Evolutionary conservation across 805 yeast species (phyloP), one percentile per base, ranked within the genome.

Genomic region (Saccharomycopsis fibuligera): DNA sequence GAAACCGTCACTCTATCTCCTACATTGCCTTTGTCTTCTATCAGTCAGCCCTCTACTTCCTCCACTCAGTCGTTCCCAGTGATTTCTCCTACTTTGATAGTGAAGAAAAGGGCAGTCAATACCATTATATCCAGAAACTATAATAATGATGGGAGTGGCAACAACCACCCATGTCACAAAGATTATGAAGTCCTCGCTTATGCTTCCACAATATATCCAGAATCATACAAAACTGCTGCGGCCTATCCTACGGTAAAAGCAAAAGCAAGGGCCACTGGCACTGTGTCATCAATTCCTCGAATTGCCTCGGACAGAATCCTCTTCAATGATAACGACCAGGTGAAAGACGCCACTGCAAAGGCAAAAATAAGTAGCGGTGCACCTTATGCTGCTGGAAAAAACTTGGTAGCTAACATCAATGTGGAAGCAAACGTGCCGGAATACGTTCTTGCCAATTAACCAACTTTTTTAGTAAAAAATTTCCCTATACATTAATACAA

Each of bases 11-110:
- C 17, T 8, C 37, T 17, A 12, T 8, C 37, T 33, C 37, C 14
- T 6, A n/a, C 14, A 17, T 33, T n/a, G 6, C 37, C 37, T 33
- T 17, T n/a, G n/a, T n/a, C n/a, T n/a, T n/a, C n/a, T n/a, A n/a
- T n/a, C n/a, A n/a, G n/a, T n/a, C n/a, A n/a, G n/a, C n/a, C 6
- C 19, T 9, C 37, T 17, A 27, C 33, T 12, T 16, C 30, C 19
- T 5, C 36, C 16, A 41, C 45, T 12, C 21, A 22, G 10, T 27
- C 49, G 17, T 47, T 41, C 27, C 50, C 50, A 5, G 31, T 47
- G 5, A 35, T 47, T 29, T 24, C 41, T 16, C 50, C 50, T 17
- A 47, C 50, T 2, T 19, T 47, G 23, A 35, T 47, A 5, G 50
- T 47, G 6, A 36, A 47, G 4, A 41, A 42, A 21, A 27, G 27